Evolutionary conservation across 2,329 filamentous ascomycete species (phyloP).

Genomic region (Alternaria solani): DNA sequence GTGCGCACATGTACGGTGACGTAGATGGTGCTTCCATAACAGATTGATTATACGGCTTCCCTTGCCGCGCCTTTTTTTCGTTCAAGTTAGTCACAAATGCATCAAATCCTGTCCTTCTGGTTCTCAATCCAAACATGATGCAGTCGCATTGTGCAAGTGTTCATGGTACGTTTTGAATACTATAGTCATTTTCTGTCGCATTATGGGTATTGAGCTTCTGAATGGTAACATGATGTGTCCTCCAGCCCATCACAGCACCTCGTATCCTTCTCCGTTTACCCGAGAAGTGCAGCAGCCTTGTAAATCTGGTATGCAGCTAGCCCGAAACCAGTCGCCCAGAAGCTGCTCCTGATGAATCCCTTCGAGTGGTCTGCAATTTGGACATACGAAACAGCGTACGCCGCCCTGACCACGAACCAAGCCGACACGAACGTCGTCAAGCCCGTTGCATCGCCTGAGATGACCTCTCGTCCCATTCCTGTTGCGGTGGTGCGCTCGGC

Average conservation of each 20-base stretch:
- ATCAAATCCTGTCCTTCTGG: background rate
- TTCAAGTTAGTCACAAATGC: background rate
- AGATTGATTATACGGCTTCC: background rate
- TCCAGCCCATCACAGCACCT: background rate
- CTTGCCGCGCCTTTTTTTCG: background rate
- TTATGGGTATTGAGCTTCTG: background rate
- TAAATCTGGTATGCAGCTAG: conserved; percentile 32
- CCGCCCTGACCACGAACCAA: conserved; percentile 30
- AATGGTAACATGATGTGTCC: background rate
- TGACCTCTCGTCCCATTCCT: conserved; percentile 17
- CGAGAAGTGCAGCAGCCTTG: conserved; percentile 33
- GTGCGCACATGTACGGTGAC: conserved; percentile 13
- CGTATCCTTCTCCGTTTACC: conserved; percentile 4
- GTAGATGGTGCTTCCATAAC: background rate
- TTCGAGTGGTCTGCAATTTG: conserved; percentile 27
- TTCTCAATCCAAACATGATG: background rate
- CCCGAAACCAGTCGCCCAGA: conserved; percentile 23
- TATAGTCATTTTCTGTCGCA: background rate
- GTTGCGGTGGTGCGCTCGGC: conserved; percentile 32
- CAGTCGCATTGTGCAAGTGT: background rate
- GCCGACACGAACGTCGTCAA: conserved; percentile 28
- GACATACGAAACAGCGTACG: conserved; percentile 33
- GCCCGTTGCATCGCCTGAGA: conserved; percentile 28
- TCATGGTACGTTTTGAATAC: background rate
- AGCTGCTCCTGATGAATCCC: conserved; percentile 30